phyloP scores from a whole-genome alignment of 2,329 filamentous ascomycete genomes.

The Penicillium sp. region DNA sequence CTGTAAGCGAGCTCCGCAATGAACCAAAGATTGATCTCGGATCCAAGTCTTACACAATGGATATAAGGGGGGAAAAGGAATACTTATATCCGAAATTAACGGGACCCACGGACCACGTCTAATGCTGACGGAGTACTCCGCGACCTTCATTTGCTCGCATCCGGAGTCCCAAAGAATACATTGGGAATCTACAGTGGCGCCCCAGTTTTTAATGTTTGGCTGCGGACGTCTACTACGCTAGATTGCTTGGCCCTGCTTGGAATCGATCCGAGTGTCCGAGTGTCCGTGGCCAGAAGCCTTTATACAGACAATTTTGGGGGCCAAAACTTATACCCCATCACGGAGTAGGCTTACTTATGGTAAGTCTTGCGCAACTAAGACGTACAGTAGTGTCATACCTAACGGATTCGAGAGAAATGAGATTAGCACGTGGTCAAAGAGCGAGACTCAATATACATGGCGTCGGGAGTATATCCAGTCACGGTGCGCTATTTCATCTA shows the following conservation, averaged over 20 bases:
- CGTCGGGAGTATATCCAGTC: background rate
- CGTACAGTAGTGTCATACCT: background rate
- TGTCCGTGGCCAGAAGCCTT: slow-evolving; percentile 8
- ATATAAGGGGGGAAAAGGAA: background rate
- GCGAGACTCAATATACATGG: background rate
- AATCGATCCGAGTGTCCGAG: slow-evolving; percentile 18
- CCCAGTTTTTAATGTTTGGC: slow-evolving; percentile 17
- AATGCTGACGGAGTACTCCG: slow-evolving; percentile 8
- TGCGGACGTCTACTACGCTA: slow-evolving; percentile 21
- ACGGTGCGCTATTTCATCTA: background rate
- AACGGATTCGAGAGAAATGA: background rate
- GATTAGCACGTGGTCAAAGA: background rate
- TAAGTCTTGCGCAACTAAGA: background rate
- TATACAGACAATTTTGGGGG: background rate
- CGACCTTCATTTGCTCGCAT: background rate
- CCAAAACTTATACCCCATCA: background rate
- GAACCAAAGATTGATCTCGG: background rate
- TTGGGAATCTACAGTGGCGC: background rate
- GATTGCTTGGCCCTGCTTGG: slow-evolving; percentile 27
- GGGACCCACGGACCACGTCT: slow-evolving; percentile 18
- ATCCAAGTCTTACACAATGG: background rate
- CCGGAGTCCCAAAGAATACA: background rate
- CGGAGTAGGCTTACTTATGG: background rate
- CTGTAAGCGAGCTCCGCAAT: slow-evolving; percentile 16
- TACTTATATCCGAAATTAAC: background rate